Evolutionary conservation across 495 filamentous ascomycete genomes (phyloP).

Genomic region (Aspergillus baeticus): DNA sequence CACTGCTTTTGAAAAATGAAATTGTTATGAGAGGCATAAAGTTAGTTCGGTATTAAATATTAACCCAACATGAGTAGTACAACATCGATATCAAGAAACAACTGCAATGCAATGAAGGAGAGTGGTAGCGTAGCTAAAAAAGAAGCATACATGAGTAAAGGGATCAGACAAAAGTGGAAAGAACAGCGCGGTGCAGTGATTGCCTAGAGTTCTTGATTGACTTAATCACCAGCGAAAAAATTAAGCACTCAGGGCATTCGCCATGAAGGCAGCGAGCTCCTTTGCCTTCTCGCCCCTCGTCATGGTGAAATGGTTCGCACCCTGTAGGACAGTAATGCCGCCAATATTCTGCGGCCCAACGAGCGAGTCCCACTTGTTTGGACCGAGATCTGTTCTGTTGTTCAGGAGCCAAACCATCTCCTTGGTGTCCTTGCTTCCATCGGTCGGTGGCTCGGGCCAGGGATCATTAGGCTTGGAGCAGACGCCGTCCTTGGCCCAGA

Average conservation of each 20-base stretch:
- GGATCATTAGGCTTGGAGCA: constrained; percentile 69
- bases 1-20: too few relatives aligned
- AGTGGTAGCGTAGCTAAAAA: neutral
- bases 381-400: constrained; percentile 73
- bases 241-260: constrained; percentile 1
- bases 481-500: constrained; percentile 83
- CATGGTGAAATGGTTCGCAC: constrained; percentile 46
- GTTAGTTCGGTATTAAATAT: too few relatives aligned
- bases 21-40: too few relatives aligned
- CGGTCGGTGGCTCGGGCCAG: constrained; percentile 64
- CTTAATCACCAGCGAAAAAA: too few relatives aligned
- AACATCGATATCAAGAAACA: too few relatives aligned
- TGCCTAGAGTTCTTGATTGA: neutral
- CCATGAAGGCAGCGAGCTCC: constrained; percentile 37
- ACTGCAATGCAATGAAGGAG: neutral
- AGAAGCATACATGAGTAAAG: neutral
- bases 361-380: constrained; percentile 78
- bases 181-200: too few relatives aligned
- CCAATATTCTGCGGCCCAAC: constrained; percentile 63
- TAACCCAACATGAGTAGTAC: too few relatives aligned
- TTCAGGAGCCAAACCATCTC: constrained; percentile 78
- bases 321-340: constrained; percentile 52
- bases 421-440: constrained; percentile 48
- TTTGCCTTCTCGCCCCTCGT: constrained; percentile 36
- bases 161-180: too few relatives aligned